A percentile compares a stretch with the other conserved stretches of the same genome.
Conservation (phyloP, 768 basidiomycete genomes). For the Pleurotus eryngii region DNA sequence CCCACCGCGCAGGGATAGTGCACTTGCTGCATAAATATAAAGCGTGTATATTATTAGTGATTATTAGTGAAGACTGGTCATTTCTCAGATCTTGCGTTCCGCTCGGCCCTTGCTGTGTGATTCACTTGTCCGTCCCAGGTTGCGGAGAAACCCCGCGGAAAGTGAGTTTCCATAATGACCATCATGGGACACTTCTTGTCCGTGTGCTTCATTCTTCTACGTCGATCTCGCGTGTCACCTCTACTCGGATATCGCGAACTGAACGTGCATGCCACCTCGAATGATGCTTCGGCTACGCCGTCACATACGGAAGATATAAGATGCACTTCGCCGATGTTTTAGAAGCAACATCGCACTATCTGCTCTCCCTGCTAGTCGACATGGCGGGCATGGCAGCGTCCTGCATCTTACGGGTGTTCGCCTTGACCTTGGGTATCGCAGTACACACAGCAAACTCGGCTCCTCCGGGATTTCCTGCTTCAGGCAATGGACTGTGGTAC, state of each 20-base stretch:
- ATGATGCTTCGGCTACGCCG: neutral
- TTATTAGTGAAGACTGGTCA: too few species aligned
- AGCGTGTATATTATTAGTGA: too few species aligned
- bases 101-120: too few species aligned
- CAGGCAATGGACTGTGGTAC: constrained; percentile 80
- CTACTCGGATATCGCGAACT: neutral
- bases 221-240: neutral
- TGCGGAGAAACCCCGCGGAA: constrained; percentile 1
- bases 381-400: neutral
- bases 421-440: neutral
- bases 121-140: neutral
- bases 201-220: neutral
- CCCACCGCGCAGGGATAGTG: too few species aligned
- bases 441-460: constrained; percentile 8
- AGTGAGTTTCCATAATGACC: neutral
- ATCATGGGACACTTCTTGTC: neutral
- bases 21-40: too few species aligned
- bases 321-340: neutral
- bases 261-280: neutral
- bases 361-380: neutral
- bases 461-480: constrained; percentile 54
- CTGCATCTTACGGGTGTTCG: neutral
- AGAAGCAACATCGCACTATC: neutral
- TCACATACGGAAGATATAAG: neutral
- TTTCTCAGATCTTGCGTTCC: too few species aligned